Conservation (phyloP, 176 grass and related monocot genomes). For the sorghum (Sorghum bicolor) region Sorghum_bicolor_NCBIv3 NC_012872.2:69122001-69122500, state of each 20-base stretch:
- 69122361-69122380: conserved; percentile 89
- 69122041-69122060: not conserved
- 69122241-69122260: conserved; percentile 60
- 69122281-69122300: conserved; percentile 89
- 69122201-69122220: not conserved
- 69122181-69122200: not conserved
- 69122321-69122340: conserved; percentile 93
- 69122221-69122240: conserved; percentile 45
- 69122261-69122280: conserved; percentile 74
- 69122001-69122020: not conserved
- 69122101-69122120: no score
- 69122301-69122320: conserved; percentile 82
- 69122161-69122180: not conserved
- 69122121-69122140: no score
- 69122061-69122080: not conserved
- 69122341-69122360: conserved; percentile 77
- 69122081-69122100: no score
- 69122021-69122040: not conserved
- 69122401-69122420: conserved; percentile 63
- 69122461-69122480: conserved; percentile 79
- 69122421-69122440: conserved; percentile 87
- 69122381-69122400: conserved; percentile 67
- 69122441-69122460: conserved; percentile 87
- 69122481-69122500: conserved; percentile 99
- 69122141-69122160: not conserved